Percentiles rank a stretch among this genome's conserved stretches.
Evolutionary conservation across 1,139 yeast genomes (phyloP).

Genomic region (Casaregolazyma lundiana): DNA sequence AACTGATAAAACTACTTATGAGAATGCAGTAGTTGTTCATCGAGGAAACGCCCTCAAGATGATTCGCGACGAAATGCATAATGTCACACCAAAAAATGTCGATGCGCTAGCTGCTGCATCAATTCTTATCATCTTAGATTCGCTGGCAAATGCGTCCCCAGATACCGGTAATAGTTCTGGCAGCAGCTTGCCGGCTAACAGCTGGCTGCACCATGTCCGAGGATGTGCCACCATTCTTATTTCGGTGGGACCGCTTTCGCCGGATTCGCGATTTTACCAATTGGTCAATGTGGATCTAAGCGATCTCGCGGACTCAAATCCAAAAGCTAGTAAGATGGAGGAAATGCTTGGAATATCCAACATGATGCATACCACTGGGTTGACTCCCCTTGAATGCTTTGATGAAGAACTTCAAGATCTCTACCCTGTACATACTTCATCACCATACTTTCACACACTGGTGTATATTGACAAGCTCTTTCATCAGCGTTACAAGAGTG

Average conservation of each 20-base stretch:
- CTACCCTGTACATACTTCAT: constrained; percentile 76
- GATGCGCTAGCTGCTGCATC: constrained; percentile 94
- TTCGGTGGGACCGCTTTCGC: constrained; percentile 91
- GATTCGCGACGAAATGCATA: constrained; percentile 77
- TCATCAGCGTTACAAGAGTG: constrained; percentile 71
- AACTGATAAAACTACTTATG: constrained; percentile 51
- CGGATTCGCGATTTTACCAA: constrained; percentile 41
- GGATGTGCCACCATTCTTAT: constrained; percentile 94
- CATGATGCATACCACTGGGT: constrained; percentile 15
- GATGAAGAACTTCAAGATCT: constrained; percentile 80
- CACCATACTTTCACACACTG: constrained; percentile 81
- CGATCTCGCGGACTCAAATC: constrained; percentile 48
- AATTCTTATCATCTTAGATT: constrained; percentile 81
- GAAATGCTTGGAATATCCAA: constrained; percentile 10
- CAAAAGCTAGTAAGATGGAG: constrained; percentile 26
- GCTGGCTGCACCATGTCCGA: constrained; percentile 95
- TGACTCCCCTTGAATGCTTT: constrained; percentile 63
- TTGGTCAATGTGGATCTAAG: constrained; percentile 63
- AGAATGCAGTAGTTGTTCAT: constrained; percentile 80
- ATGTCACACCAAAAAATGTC: constrained; percentile 77
- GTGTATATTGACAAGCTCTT: constrained; percentile 83
- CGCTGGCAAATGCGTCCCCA: constrained; percentile 87
- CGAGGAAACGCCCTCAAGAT: constrained; percentile 80
- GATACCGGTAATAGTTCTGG: constrained; percentile 27
- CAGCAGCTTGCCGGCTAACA: constrained; percentile 73